Evolutionary conservation across 108 stramenopile genomes (phyloP).

Genomic region (Nitzschia inconspicua): DNA sequence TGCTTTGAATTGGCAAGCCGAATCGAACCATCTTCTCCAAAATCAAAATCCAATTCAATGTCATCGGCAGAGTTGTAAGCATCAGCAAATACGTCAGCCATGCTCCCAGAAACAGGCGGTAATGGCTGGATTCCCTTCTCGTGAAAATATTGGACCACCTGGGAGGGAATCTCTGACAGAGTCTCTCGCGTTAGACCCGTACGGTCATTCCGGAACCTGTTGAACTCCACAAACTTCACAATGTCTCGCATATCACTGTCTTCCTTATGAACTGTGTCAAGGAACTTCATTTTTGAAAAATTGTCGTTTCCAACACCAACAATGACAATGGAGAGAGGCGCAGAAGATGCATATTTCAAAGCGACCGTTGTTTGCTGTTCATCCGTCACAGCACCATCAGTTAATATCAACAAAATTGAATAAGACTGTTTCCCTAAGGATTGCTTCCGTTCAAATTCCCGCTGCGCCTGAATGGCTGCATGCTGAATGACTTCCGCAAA

Average conservation of each 20-base stretch:
- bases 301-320: conserved; percentile 84
- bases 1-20: conserved; percentile 1
- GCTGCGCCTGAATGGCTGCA: conserved; percentile 54
- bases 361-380: conserved; percentile 60
- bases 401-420: conserved; percentile 83
- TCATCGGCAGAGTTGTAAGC: conserved; percentile 35
- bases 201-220: conserved; percentile 34
- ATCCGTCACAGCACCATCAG: conserved; percentile 87
- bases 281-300: conserved; percentile 77
- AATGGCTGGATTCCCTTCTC: conserved; percentile 31
- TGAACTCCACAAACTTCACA: conserved; percentile 80
- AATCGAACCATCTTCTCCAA: conserved; percentile 14
- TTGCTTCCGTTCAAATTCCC: conserved; percentile 28
- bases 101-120: conserved; percentile 22
- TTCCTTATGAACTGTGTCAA: conserved; percentile 57
- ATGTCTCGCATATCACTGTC: conserved; percentile 57
- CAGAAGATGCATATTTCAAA: conserved; percentile 49
- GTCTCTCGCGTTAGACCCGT: conserved; percentile 59
- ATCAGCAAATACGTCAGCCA: conserved; percentile 18
- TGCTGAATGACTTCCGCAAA: conserved; percentile 81
- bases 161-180: conserved; percentile 79
- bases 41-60: conserved; percentile 32
- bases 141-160: conserved; percentile 70
- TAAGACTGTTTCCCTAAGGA: conserved; percentile 49
- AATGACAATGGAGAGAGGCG: conserved; percentile 81